Conservation (phyloP, 805 yeast genomes). For the Monosporozyma solicola region DNA sequence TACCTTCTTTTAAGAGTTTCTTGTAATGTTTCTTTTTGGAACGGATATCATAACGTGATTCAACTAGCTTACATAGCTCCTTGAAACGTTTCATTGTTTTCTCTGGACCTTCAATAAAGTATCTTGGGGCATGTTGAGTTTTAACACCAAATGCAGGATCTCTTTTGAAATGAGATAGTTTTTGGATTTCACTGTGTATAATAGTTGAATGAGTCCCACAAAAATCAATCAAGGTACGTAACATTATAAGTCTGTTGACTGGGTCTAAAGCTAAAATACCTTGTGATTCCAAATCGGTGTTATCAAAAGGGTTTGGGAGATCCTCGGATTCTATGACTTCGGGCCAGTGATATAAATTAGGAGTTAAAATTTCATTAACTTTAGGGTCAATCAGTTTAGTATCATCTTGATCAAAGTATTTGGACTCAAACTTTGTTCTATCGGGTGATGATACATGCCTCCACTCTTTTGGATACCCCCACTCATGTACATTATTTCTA, state of each 20-base stretch:
- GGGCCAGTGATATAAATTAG: slow-evolving; percentile 11
- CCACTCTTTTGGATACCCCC: slow-evolving; percentile 27
- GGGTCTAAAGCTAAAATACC: slow-evolving; percentile 17
- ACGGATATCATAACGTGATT: slow-evolving; percentile 14
- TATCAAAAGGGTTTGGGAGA: slow-evolving; percentile 12
- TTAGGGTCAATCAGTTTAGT: slow-evolving; percentile 10
- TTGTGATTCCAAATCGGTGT: slow-evolving; percentile 10
- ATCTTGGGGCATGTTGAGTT: slow-evolving; percentile 20
- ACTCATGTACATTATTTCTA: slow-evolving; percentile 10
- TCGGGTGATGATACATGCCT: slow-evolving; percentile 3
- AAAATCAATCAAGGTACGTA: slow-evolving; percentile 16
- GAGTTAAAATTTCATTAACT: slow-evolving; percentile 14
- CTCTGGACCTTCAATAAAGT: slow-evolving; percentile 14
- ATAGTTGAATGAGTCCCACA: slow-evolving; percentile 14
- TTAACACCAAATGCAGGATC: slow-evolving; percentile 20
- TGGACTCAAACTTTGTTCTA: not conserved
- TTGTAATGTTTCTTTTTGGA: slow-evolving; percentile 16
- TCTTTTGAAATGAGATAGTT: slow-evolving; percentile 17
- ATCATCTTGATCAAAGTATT: slow-evolving; percentile 10
- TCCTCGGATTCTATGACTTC: slow-evolving; percentile 5
- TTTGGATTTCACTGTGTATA: slow-evolving; percentile 17
- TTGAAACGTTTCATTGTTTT: slow-evolving; percentile 11
- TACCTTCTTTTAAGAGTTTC: slow-evolving; percentile 14
- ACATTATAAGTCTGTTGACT: slow-evolving; percentile 11
- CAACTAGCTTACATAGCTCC: slow-evolving; percentile 13